A percentile compares a stretch with the other conserved stretches of the same genome.
These are phyloP conservation scores for Calocera viscosa DNA, from an alignment of 768 basidiomycete species.

Conservation along the genomic window DNA sequence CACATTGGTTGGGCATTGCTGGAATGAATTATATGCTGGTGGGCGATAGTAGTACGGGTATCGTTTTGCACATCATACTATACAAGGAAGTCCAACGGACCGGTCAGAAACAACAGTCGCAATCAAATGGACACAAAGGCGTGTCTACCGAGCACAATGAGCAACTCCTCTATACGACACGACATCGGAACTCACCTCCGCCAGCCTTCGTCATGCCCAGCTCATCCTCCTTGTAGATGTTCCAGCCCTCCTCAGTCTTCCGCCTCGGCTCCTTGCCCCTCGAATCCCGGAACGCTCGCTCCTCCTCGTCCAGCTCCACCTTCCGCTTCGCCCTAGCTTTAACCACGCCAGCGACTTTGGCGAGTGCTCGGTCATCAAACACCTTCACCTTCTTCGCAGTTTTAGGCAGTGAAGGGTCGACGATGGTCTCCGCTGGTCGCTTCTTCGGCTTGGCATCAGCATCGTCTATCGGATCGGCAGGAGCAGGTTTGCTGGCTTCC, in stretches of 20 bases:
- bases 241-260: conserved; percentile 68
- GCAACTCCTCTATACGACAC: conserved; percentile 11
- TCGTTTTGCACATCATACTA: neutral
- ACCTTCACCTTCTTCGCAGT: conserved; percentile 19
- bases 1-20: neutral
- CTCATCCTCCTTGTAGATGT: conserved; percentile 71
- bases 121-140: conserved; percentile 76
- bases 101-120: conserved; percentile 57
- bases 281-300: conserved; percentile 56
- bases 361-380: neutral
- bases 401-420: conserved; percentile 44
- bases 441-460: conserved; percentile 23
- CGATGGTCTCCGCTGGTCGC: conserved; percentile 44
- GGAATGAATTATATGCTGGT: too few relatives aligned
- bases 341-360: neutral
- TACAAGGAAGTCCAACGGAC: neutral
- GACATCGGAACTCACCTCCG: conserved; percentile 45
- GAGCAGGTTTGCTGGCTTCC: conserved; percentile 6
- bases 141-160: conserved; percentile 41
- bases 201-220: conserved; percentile 54
- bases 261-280: conserved; percentile 57
- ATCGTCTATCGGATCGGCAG: conserved; percentile 16
- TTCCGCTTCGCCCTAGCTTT: conserved; percentile 1
- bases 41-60: neutral
- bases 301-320: conserved; percentile 21